Conservation (phyloP, 2,329 filamentous ascomycete species). For the Bisporella sp. region DNA sequence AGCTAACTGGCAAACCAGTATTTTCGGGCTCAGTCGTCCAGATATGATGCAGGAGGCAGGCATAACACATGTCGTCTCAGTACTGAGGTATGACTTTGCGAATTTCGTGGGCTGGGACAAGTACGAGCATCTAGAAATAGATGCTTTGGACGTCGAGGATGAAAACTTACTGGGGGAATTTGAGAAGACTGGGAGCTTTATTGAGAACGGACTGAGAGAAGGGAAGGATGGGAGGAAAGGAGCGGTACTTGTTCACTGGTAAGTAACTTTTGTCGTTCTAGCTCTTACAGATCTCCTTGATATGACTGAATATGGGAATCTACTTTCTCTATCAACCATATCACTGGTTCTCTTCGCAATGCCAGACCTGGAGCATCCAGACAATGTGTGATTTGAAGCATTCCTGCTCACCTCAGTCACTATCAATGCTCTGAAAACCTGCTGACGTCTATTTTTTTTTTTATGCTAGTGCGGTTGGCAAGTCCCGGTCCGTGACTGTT, state of each 20-base stretch:
- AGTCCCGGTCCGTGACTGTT: constrained; percentile 82
- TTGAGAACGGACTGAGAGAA: constrained; percentile 63
- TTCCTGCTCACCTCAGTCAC: too few relatives aligned
- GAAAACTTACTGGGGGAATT: constrained; percentile 81
- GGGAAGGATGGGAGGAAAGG: constrained; percentile 43
- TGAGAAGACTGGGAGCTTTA: constrained; percentile 72
- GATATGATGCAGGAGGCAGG: constrained; percentile 62
- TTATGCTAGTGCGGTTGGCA: constrained; percentile 76
- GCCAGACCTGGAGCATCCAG: not conserved
- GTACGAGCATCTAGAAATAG: constrained; percentile 69
- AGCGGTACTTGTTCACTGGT: constrained; percentile 66
- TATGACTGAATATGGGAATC: not conserved
- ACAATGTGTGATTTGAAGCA: too few relatives aligned
- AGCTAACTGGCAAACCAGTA: constrained; percentile 39
- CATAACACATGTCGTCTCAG: constrained; percentile 89
- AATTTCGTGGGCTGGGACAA: constrained; percentile 48
- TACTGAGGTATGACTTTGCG: constrained; percentile 56
- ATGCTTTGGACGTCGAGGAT: constrained; percentile 87
- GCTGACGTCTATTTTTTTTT: not conserved
- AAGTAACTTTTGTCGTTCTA: constrained; percentile 29
- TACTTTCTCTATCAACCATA: not conserved
- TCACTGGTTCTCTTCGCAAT: not conserved
- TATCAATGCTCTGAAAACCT: too few relatives aligned
- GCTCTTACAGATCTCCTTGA: not conserved
- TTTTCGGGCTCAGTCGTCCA: constrained; percentile 71